These are phyloP conservation scores for Saccharomycopsis olivae DNA, from an alignment of 805 yeast species.

Conservation along the genomic window DNA sequence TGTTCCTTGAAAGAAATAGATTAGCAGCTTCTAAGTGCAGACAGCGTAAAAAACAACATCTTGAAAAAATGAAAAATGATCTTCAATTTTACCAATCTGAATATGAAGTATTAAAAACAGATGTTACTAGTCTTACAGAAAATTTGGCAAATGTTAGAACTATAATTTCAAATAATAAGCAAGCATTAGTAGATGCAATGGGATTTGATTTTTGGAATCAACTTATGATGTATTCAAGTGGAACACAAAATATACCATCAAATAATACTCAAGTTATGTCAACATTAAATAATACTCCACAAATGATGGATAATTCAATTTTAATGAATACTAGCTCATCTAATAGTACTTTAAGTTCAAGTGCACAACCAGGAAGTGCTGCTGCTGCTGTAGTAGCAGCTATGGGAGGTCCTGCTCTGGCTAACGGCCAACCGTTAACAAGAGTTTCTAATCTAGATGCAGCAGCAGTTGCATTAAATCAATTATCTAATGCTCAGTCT, in stretches of 20 bases:
- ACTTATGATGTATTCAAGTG: conserved; percentile 19
- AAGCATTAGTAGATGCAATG: conserved; percentile 37
- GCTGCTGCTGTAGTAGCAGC: conserved; percentile 5
- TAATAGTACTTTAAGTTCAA: neutral
- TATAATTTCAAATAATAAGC: conserved; percentile 39
- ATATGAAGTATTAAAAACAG: conserved; percentile 52
- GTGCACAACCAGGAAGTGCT: neutral
- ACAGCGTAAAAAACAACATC: conserved; percentile 83
- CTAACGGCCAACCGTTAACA: neutral
- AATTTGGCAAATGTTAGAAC: conserved; percentile 42
- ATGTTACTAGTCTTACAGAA: conserved; percentile 47
- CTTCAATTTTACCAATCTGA: conserved; percentile 59
- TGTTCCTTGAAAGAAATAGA: conserved; percentile 79
- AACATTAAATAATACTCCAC: neutral
- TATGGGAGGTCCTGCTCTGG: neutral
- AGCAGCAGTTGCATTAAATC: no score
- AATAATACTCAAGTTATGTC: neutral
- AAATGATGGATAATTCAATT: neutral
- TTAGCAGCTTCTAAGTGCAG: conserved; percentile 95
- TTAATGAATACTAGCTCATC: neutral
- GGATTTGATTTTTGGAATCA: conserved; percentile 35
- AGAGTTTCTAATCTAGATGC: no score
- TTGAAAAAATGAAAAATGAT: conserved; percentile 74
- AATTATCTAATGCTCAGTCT: no score
- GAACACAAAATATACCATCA: neutral